Conservation (phyloP, 2,329 filamentous ascomycete genomes). For the Westerdykella aurantiaca region DNA sequence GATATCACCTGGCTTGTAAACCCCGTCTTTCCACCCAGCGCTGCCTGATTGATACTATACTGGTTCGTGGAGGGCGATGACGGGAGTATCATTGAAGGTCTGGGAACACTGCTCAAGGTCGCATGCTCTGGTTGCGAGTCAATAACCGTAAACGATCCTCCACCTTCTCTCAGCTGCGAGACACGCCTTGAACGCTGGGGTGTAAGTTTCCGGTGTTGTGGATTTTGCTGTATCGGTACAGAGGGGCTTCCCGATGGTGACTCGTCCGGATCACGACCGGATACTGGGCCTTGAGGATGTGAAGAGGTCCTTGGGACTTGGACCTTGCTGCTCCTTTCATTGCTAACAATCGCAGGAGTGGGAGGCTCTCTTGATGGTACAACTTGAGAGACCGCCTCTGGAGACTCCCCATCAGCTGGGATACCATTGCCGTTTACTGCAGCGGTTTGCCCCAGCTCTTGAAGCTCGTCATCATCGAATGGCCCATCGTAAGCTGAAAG, state of each 20-base stretch:
- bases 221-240: constrained; percentile 17
- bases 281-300: constrained; percentile 24
- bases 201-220: constrained; percentile 12
- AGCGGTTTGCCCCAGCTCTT: constrained; percentile 13
- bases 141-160: constrained; percentile 39
- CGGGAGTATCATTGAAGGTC: constrained; percentile 23
- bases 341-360: not conserved
- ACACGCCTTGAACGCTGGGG: constrained; percentile 14
- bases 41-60: constrained; percentile 35
- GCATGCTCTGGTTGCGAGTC: constrained; percentile 41
- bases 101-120: constrained; percentile 17
- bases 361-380: constrained; percentile 5
- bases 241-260: constrained; percentile 15
- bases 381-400: constrained; percentile 30
- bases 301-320: constrained; percentile 37
- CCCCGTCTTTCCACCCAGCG: constrained; percentile 22
- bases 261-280: constrained; percentile 13
- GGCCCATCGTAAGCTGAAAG: constrained; percentile 5
- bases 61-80: constrained; percentile 35
- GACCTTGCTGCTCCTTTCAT: constrained; percentile 14
- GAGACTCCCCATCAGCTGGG: constrained; percentile 17
- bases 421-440: constrained; percentile 6
- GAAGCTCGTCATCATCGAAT: constrained; percentile 20
- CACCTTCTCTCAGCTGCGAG: constrained; percentile 20
- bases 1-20: constrained; percentile 27